phyloP scores from a whole-genome alignment of 2,329 filamentous ascomycete species.

The Bipolaris zeicola region DNA sequence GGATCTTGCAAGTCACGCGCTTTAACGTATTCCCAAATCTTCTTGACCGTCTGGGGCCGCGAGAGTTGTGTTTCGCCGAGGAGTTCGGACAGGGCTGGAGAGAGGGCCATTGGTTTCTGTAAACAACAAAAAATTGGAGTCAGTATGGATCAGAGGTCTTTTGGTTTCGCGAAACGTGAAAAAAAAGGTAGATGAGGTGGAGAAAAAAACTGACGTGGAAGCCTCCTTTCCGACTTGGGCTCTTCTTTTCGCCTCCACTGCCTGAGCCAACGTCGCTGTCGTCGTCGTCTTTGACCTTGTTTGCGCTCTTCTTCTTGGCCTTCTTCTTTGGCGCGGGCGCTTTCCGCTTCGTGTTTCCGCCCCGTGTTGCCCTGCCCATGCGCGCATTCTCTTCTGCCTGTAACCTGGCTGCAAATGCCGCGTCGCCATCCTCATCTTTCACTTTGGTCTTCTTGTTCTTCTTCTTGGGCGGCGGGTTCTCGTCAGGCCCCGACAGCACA shows the following conservation, averaged over 20 bases:
- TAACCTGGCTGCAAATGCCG: conserved; percentile 81
- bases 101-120: conserved; percentile 76
- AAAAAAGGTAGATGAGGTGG: too few relatives aligned
- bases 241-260: conserved; percentile 65
- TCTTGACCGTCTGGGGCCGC: conserved; percentile 93
- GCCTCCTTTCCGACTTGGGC: conserved; percentile 77
- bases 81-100: conserved; percentile 70
- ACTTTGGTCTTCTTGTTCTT: conserved; percentile 70
- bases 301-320: conserved; percentile 73
- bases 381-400: conserved; percentile 88
- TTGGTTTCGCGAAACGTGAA: conserved; percentile 10
- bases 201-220: conserved; percentile 70
- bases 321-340: conserved; percentile 64
- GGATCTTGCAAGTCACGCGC: conserved; percentile 87
- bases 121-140: conserved; percentile 17
- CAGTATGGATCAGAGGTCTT: conserved; percentile 39
- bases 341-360: conserved; percentile 65
- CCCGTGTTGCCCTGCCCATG: conserved; percentile 72
- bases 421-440: conserved; percentile 79
- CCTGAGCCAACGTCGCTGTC: conserved; percentile 76
- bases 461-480: conserved; percentile 53
- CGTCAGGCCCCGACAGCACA: conserved; percentile 49
- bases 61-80: conserved; percentile 81
- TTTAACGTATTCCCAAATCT: conserved; percentile 95
- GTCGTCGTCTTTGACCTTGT: conserved; percentile 76